These are phyloP conservation scores for Erodium chrysanthum DNA, from an alignment of 441 rosid genomes.

Conservation along the genomic window DNA sequence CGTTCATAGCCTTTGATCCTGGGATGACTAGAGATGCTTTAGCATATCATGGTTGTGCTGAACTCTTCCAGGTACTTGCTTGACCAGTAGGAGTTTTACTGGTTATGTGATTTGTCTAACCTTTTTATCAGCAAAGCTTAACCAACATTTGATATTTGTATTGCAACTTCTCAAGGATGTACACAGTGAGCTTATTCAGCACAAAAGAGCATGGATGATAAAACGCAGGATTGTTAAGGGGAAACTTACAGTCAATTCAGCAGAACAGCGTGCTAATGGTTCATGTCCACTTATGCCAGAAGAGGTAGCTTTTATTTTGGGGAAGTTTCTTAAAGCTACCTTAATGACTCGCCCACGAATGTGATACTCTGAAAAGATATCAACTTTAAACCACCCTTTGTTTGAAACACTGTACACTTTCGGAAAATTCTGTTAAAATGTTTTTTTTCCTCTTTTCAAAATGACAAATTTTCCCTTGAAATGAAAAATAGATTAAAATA, in stretches of 20 bases:
- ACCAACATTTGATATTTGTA: slow-evolving; percentile 25
- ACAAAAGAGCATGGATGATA: slow-evolving; percentile 83
- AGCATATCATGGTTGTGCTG: slow-evolving; percentile 96
- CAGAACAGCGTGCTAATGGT: slow-evolving; percentile 51
- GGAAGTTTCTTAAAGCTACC: no score
- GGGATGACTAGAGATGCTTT: slow-evolving; percentile 95
- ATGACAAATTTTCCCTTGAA: no score
- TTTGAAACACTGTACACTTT: no score
- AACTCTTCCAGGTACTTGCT: slow-evolving; percentile 89
- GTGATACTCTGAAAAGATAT: no score
- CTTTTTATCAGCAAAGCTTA: slow-evolving; percentile 19
- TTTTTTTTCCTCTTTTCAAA: no score
- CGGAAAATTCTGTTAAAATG: no score
- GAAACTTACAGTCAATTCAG: slow-evolving; percentile 56
- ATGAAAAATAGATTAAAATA: no score
- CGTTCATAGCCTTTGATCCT: slow-evolving; percentile 86
- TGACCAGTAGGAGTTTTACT: slow-evolving; percentile 18
- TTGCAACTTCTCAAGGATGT: slow-evolving; percentile 82
- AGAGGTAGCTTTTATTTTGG: slow-evolving; percentile 42
- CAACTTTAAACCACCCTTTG: no score
- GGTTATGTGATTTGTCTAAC: slow-evolving; percentile 19
- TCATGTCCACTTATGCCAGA: slow-evolving; percentile 89
- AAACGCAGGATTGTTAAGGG: slow-evolving; percentile 79
- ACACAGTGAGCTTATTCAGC: slow-evolving; percentile 90
- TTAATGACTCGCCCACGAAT: no score